Evolutionary conservation across 371 early-diverging fungal genomes (phyloP), one percentile per base, ranked within the genome.

Genomic region (Mucor saturninus): DNA sequence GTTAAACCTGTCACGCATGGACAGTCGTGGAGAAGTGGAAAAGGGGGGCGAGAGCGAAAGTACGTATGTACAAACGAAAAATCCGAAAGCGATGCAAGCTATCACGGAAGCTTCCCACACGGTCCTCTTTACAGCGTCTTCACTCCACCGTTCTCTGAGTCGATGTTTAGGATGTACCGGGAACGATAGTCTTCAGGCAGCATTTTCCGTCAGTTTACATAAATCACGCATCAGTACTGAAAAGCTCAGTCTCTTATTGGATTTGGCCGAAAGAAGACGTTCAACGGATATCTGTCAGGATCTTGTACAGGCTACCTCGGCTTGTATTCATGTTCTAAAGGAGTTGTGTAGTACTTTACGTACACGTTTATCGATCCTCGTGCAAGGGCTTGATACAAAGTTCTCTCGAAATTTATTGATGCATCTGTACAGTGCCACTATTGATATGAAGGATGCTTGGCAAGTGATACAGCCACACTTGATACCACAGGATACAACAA

Each of bases 391-490:
- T 8, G 86, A 86, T 48, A 62, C 74, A 0, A 79, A 81, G 31
- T 62, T 73, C 31, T 71, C 76, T 48, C 69, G 86, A 37, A 77
- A 83, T 45, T 50, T 86, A 13, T 58, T 86, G 4, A 56, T 76
- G 32, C 59, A 69, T 39, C 62, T 86, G 1, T 81, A 86, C 56
- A 79, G 81, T 32, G 82, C 84, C 0, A 69, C 82, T 0, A 68
- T 83, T 0, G 85, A 86, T 69, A 77, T 83, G 15, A 77, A 84
- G 42, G 70, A 79, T 6, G 79, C 81, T 13, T 85, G 82, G 75
- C 75, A 81, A 29, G 71, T 69, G 11, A 61, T 86, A 26, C 14
- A 53, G n/a, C 67, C 75, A 4, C 56, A 64, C 21, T 35, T 35
- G 35, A 35, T 6, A 6, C 1, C 35, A 35, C 6, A 35, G 8